Evolutionary conservation across 345 rosid species (phyloP).

Genomic region (Angophora floribunda): DNA sequence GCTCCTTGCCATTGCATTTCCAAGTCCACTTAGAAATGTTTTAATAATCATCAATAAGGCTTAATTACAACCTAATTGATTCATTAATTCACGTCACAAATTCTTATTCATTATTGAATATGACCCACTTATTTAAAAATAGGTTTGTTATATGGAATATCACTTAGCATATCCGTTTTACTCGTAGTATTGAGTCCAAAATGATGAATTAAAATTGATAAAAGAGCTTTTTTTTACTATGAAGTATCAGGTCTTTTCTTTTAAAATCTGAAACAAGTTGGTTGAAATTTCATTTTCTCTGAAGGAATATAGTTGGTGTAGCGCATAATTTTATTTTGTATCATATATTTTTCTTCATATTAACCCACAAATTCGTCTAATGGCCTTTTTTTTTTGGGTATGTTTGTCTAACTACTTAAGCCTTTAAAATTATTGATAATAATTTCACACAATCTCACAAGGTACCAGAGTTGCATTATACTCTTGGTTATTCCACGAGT

Average conservation of each 20-base stretch:
- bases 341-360: not conserved
- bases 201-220: not conserved
- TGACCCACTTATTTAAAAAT: not conserved
- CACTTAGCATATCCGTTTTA: not conserved
- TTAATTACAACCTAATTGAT: not conserved
- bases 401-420: no score
- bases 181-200: not conserved
- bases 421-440: no score
- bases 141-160: not conserved
- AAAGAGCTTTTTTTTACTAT: not conserved
- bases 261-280: not conserved
- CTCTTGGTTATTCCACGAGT: no score
- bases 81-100: not conserved
- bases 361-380: rapidly evolving
- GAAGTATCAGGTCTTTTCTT: not conserved
- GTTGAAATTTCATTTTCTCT: not conserved
- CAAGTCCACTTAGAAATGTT: not conserved
- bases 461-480: no score
- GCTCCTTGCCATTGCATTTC: not conserved
- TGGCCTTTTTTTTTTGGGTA: no score
- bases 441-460: not conserved
- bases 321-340: not conserved
- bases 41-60: not conserved
- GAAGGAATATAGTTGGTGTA: not conserved
- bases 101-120: not conserved